Evolutionary conservation across 108 stramenopile species (phyloP), one percentile per base, ranked within the genome.

Genomic region (Skeletonema marinoi): DNA sequence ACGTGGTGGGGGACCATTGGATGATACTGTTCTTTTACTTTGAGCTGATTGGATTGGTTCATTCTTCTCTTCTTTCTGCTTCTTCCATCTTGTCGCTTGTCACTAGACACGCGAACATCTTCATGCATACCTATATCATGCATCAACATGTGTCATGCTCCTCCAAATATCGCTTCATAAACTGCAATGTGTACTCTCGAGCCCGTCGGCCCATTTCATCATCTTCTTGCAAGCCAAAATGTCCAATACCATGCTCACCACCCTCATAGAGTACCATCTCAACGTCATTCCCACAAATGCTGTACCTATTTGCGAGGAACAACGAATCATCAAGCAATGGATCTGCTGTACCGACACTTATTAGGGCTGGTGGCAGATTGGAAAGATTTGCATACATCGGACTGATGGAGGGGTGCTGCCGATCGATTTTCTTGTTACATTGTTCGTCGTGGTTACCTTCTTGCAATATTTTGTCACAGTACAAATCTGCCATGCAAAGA

Each of bases 271-370:
- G 30, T 31, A 61, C 73, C 41, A 68, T 19, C 59, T 80, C 79
- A 11, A 70, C 60, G 25, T 70, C 32, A 80, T 74, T 80, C 29
- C 68, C 68, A 58, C 30, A 39, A 1, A 39, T 29, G 11, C 33
- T 33, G 32, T 69, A 74, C 73, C 51, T 68, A 17, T 12, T 59
- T 33, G 79, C 72, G 36, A 80, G 17, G 44, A 80, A 63, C n/a
- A 80, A 59, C 16, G 79, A 60, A 39, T 80, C 79, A 60, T 80
- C 79, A 36, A 73, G 9, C 31, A 80, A 65, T 16, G 79, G 79
- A 73, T 80, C 79, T 19, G 79, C 66, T 29, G 72, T 80, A 17
- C 79, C 79, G n/a, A 80, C 73, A 17, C 73, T 35, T 13, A 80
- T 11, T 17, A 80, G 72, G 56, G 73, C 72, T 65, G 79, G 79